Percentiles rank a stretch among this genome's conserved stretches.
Conservation (phyloP, 129 eudicot species). For the Flaveria ramosissima region DNA sequence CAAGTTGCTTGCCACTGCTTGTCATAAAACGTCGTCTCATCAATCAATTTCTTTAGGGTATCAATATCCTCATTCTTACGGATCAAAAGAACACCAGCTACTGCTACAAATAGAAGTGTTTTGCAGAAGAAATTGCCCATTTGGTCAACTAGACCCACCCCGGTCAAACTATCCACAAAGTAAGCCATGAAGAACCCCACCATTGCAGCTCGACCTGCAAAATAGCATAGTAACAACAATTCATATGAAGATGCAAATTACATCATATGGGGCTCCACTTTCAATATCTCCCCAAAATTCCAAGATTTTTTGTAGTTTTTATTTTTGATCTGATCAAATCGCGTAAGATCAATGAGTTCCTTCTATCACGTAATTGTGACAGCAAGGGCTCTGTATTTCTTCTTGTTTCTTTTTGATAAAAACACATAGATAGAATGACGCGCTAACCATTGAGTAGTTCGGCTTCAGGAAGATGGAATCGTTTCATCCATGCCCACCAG, state of each 20-base stretch:
- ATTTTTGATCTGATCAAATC: neutral
- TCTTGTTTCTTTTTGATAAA: neutral
- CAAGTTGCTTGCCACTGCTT: conserved; percentile 99
- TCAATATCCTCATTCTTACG: conserved; percentile 93
- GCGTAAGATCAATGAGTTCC: too few species aligned
- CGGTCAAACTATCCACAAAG: conserved; percentile 95
- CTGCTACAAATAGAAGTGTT: conserved; percentile 87
- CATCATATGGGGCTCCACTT: conserved; percentile 10
- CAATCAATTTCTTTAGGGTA: conserved; percentile 71
- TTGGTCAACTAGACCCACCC: conserved; percentile 97
- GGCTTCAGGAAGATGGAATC: conserved; percentile 99
- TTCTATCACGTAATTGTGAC: neutral
- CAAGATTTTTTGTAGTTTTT: neutral
- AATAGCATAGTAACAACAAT: neutral
- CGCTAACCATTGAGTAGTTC: conserved; percentile 84
- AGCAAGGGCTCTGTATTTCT: neutral
- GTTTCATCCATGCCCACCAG: conserved; percentile 99
- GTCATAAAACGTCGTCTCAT: conserved; percentile 93
- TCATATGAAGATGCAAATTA: neutral
- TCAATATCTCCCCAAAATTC: neutral
- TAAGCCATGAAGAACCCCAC: conserved; percentile 99
- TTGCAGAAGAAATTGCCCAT: conserved; percentile 99
- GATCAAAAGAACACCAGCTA: conserved; percentile 74
- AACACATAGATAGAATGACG: neutral
- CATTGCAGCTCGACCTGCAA: conserved; percentile 98